These are phyloP conservation scores for Pleurotus salmoneostramineus DNA, from an alignment of 768 basidiomycete species.

Conservation along the genomic window DNA sequence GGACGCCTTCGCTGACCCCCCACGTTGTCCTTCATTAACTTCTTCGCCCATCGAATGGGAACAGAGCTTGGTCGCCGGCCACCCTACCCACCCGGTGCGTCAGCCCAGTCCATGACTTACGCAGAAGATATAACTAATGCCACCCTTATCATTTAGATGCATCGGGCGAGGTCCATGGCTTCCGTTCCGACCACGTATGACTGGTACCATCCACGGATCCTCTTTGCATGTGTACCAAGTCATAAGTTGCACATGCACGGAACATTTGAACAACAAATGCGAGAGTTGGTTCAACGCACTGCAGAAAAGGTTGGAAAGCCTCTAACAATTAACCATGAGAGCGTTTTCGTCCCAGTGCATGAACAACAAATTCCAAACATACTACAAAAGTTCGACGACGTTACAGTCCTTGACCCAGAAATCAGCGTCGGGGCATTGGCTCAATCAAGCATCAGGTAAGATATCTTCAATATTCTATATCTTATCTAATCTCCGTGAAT, in stretches of 20 bases:
- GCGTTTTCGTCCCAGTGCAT: conserved; percentile 45
- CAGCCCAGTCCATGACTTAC: background rate
- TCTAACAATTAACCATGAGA: conserved; percentile 21
- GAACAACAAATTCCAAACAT: conserved; percentile 49
- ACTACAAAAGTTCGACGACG: conserved; percentile 35
- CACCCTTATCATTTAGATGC: conserved; percentile 37
- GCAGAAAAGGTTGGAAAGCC: conserved; percentile 22
- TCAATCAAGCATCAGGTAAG: conserved; percentile 53
- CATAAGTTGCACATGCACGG: conserved; percentile 35
- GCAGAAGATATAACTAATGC: background rate
- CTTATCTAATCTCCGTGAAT: background rate
- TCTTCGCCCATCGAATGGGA: conserved; percentile 51
- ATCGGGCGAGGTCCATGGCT: conserved; percentile 44
- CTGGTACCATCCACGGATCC: conserved; percentile 51
- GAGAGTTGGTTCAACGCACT: conserved; percentile 27
- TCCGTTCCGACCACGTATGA: conserved; percentile 33
- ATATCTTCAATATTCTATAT: conserved; percentile 6
- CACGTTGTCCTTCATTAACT: conserved; percentile 33
- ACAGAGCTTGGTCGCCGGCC: conserved; percentile 54
- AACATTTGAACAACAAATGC: conserved; percentile 34
- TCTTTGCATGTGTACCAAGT: conserved; percentile 39
- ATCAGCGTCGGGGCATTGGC: conserved; percentile 38
- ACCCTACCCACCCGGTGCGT: conserved; percentile 56
- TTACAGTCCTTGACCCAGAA: conserved; percentile 35
- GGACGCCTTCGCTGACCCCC: conserved; percentile 34